phyloP scores from a whole-genome alignment of 1,284 basidiomycete species.

The Stygiomarasmius scandens region DNA sequence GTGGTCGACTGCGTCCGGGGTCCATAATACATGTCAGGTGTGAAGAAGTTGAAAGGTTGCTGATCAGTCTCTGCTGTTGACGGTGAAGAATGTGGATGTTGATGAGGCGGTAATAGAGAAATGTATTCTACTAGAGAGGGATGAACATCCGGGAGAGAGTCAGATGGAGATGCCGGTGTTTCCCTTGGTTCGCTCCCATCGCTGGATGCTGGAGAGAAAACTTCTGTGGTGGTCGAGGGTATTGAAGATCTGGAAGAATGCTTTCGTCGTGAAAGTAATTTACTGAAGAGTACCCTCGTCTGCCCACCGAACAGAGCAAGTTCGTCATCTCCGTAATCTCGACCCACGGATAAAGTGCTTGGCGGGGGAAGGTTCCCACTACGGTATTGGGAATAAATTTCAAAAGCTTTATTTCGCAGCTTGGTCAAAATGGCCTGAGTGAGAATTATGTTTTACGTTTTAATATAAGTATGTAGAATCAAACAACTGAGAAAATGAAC shows the following conservation, averaged over 20 bases:
- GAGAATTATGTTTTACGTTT: neutral
- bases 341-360: constrained; percentile 38
- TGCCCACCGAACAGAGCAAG: constrained; percentile 70
- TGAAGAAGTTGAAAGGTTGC: constrained; percentile 12
- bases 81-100: constrained; percentile 24
- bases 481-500: neutral
- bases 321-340: constrained; percentile 60
- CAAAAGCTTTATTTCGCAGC: constrained; percentile 51
- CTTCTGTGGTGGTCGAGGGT: constrained; percentile 2
- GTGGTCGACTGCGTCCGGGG: neutral
- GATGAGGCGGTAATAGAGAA: constrained; percentile 37
- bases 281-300: constrained; percentile 58
- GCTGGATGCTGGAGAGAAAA: constrained; percentile 24
- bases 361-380: constrained; percentile 38
- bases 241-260: neutral
- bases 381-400: constrained; percentile 46
- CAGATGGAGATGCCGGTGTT: constrained; percentile 21
- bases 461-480: neutral
- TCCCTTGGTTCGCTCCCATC: constrained; percentile 23
- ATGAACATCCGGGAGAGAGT: constrained; percentile 52
- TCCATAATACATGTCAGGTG: constrained; percentile 3
- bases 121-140: constrained; percentile 56
- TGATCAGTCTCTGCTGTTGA: constrained; percentile 1
- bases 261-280: constrained; percentile 38
- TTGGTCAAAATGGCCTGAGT: constrained; percentile 48